Conservation (phyloP, 345 rosid genomes). For the Arabidopsis suecica region DNA sequence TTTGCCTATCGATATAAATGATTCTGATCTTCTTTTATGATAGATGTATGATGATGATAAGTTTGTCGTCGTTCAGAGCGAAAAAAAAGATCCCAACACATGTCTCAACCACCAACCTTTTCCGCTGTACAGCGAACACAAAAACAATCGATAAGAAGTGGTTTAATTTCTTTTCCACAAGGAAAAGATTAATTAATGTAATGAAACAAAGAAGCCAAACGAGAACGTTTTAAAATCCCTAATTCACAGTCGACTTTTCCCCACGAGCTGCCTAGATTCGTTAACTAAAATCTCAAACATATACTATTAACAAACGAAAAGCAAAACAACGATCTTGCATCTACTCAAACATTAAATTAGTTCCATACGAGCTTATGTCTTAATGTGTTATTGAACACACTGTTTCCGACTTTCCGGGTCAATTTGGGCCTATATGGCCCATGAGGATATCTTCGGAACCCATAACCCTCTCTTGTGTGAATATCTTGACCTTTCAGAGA, state of each 20-base stretch:
- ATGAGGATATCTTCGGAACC: neutral
- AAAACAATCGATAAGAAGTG: conserved; percentile 16
- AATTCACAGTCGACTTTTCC: neutral
- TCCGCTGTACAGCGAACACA: neutral
- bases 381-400: neutral
- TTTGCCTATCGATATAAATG: conserved; percentile 1
- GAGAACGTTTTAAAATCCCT: neutral
- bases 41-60: conserved; percentile 17
- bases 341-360: neutral
- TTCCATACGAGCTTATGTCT: neutral
- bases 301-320: neutral
- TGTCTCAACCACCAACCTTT: neutral
- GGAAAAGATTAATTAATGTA: conserved; percentile 5
- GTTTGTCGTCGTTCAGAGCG: neutral
- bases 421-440: conserved; percentile 7
- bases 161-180: conserved; percentile 10
- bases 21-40: conserved; percentile 16
- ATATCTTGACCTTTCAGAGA: conserved; percentile 6
- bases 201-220: conserved; percentile 9
- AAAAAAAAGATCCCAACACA: neutral
- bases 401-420: neutral
- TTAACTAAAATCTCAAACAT: neutral
- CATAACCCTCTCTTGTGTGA: neutral
- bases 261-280: conserved; percentile 15
- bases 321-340: neutral